Percentiles rank a stretch among this genome's conserved stretches.
Evolutionary conservation across 2,329 filamentous ascomycete genomes (phyloP).

Genomic region (Cyphellophora europaea): DNA sequence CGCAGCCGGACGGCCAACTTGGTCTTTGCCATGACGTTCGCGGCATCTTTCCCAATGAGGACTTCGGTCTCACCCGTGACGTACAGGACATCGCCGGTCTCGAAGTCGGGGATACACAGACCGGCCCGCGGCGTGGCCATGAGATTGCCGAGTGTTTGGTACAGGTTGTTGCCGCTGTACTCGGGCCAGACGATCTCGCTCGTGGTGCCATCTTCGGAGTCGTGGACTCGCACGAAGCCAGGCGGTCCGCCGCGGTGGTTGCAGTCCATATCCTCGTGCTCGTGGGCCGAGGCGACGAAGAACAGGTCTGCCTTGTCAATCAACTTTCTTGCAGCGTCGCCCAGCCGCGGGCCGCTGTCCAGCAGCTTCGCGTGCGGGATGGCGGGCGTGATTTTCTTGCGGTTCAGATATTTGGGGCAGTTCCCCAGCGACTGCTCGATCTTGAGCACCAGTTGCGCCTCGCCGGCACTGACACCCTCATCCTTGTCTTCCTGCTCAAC

Average conservation of each 20-base stretch:
- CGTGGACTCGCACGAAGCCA: constrained; percentile 62
- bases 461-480: constrained; percentile 18
- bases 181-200: constrained; percentile 65
- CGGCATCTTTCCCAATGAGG: constrained; percentile 55
- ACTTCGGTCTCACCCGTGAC: constrained; percentile 60
- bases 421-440: constrained; percentile 60
- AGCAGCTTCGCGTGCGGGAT: constrained; percentile 46
- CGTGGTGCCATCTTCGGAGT: constrained; percentile 36
- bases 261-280: constrained; percentile 63
- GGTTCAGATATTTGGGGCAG: constrained; percentile 65
- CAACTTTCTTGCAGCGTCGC: constrained; percentile 47
- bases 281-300: constrained; percentile 63
- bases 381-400: constrained; percentile 50
- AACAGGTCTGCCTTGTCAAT: constrained; percentile 61
- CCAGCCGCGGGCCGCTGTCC: constrained; percentile 39
- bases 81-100: constrained; percentile 64
- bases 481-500: constrained; percentile 20
- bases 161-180: constrained; percentile 74
- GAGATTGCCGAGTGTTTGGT: constrained; percentile 76
- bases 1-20: constrained; percentile 65
- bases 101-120: constrained; percentile 64
- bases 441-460: constrained; percentile 53
- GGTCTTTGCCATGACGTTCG: constrained; percentile 54
- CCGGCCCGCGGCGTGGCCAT: constrained; percentile 57
- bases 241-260: constrained; percentile 69